phyloP scores from a whole-genome alignment of 371 early-diverging fungal genomes.

The Mortierella sp. region DNA sequence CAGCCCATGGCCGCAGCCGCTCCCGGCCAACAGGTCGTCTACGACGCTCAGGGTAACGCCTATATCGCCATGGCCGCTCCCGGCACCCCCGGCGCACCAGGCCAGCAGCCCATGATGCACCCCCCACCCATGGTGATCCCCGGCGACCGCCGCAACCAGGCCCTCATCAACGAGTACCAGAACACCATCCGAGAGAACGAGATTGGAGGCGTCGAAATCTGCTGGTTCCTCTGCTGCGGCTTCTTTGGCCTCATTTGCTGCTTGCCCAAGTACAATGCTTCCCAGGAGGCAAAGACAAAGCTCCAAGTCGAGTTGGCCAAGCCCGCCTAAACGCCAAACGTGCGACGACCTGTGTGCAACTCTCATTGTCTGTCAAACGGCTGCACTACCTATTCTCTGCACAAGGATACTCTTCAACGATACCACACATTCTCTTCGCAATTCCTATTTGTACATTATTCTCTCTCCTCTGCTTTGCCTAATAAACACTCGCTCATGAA shows the following conservation, averaged over 20 bases:
- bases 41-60: conserved; percentile 9
- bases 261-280: conserved; percentile 33
- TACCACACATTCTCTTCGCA: too few relatives aligned
- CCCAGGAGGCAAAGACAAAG: conserved; percentile 18
- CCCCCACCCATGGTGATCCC: background rate
- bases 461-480: too few relatives aligned
- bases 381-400: too few relatives aligned
- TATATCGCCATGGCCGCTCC: conserved; percentile 3
- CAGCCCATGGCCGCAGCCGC: background rate
- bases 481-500: background rate
- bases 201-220: conserved; percentile 22
- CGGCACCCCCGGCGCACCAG: background rate
- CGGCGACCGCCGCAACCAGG: conserved; percentile 16
- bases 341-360: too few relatives aligned
- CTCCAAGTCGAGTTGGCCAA: conserved; percentile 29
- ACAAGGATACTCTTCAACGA: too few relatives aligned
- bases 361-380: too few relatives aligned
- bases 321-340: background rate
- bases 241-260: conserved; percentile 36
- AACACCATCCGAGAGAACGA: conserved; percentile 26
- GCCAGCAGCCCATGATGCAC: conserved; percentile 7
- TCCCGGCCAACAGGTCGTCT: conserved; percentile 1
- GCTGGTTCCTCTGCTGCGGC: conserved; percentile 38
- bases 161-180: conserved; percentile 25
- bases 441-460: too few relatives aligned